Conservation (phyloP, 345 rosid genomes). For the Salix caprea region DNA sequence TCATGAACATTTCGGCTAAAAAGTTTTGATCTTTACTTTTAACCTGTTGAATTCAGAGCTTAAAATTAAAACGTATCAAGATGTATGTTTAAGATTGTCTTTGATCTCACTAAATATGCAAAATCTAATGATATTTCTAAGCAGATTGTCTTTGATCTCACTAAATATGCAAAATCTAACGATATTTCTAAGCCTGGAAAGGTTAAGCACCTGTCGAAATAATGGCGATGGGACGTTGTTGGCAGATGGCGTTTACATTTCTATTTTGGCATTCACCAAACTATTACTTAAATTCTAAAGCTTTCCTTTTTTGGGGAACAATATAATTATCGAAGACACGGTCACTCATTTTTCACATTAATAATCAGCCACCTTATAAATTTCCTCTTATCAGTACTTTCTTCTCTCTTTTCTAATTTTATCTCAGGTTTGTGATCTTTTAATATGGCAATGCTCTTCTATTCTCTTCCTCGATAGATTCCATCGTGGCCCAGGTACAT, state of each 20-base stretch:
- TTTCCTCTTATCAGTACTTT: background rate
- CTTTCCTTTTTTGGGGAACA: conserved; percentile 15
- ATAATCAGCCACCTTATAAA: background rate
- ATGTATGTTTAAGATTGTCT: no score
- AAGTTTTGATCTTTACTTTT: no score
- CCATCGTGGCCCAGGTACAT: conserved; percentile 16
- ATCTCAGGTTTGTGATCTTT: background rate
- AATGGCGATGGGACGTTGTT: background rate
- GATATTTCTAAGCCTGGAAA: no score
- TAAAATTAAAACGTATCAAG: no score
- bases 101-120: no score
- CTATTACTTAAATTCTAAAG: background rate
- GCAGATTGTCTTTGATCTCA: no score
- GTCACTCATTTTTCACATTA: conserved; percentile 16
- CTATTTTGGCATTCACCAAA: background rate
- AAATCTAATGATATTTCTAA: no score
- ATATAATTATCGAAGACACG: conserved; percentile 21
- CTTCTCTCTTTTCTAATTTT: background rate
- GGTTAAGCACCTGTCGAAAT: background rate
- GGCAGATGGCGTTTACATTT: background rate
- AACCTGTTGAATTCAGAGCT: no score
- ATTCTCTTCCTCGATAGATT: background rate
- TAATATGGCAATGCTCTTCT: background rate
- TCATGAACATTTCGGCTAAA: no score
- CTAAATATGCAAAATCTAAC: no score